Conservation (phyloP, 2,329 filamentous ascomycete species). For the Akanthomyces lecanii region DNA sequence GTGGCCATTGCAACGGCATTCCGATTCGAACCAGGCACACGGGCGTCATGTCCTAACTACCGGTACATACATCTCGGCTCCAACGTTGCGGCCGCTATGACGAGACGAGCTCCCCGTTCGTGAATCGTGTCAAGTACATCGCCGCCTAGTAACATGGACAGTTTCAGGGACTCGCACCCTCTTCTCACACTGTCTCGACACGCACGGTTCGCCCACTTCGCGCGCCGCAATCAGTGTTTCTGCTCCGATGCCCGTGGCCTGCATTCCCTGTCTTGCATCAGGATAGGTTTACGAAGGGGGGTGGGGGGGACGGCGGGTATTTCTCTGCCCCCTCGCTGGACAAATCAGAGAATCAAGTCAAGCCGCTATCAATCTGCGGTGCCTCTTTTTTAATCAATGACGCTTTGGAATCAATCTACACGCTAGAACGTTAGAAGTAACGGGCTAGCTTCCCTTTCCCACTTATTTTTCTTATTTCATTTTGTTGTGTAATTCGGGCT, state of each 20-base stretch:
- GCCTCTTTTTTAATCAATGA: neutral
- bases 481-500: neutral
- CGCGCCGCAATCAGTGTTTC: neutral
- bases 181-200: neutral
- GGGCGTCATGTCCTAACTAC: neutral
- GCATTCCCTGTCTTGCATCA: neutral
- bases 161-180: neutral
- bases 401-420: conserved; percentile 5
- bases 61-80: neutral
- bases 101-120: neutral
- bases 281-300: neutral
- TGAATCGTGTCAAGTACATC: neutral
- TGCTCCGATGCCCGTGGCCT: neutral
- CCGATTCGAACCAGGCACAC: neutral
- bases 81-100: neutral
- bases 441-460: neutral
- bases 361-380: neutral
- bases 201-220: neutral
- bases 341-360: neutral
- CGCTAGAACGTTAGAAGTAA: neutral
- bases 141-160: neutral
- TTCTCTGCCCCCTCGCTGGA: neutral
- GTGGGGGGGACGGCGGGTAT: neutral
- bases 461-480: neutral
- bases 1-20: neutral